Evolutionary conservation across 352 stramenopile species (phyloP).

Genomic region (Globisporangium alternatum): DNA sequence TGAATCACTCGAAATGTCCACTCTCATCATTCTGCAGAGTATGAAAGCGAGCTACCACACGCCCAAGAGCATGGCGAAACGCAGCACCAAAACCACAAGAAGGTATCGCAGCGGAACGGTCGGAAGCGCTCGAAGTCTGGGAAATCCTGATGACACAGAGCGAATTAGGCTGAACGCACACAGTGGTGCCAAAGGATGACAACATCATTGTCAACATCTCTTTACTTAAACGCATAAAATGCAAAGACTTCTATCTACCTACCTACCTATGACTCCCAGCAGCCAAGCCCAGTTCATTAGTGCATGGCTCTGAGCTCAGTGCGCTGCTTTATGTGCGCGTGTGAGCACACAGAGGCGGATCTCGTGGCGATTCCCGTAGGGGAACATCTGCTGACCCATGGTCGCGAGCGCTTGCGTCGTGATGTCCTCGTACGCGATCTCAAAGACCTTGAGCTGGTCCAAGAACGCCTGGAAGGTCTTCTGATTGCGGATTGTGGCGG

Average conservation of each 20-base stretch:
- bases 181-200: neutral
- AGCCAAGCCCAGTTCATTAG: too few relatives aligned
- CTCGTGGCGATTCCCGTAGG: conserved; percentile 62
- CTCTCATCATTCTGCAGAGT: neutral
- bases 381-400: conserved; percentile 46
- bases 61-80: neutral
- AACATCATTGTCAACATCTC: neutral
- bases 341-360: conserved; percentile 56
- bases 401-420: conserved; percentile 33
- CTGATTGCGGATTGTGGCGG: conserved; percentile 72
- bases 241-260: too few relatives aligned
- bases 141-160: neutral
- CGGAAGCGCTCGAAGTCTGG: neutral
- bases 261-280: too few relatives aligned
- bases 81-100: neutral
- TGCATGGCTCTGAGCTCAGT: too few relatives aligned
- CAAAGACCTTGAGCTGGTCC: conserved; percentile 42
- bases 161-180: neutral
- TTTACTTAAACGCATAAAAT: neutral
- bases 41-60: conserved; percentile 1
- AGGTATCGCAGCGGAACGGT: neutral
- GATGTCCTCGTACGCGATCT: conserved; percentile 68
- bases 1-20: neutral
- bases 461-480: conserved; percentile 76
- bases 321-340: neutral